Conservation (phyloP, 257 asterid genomes). For the Penstemon newberryi region DNA sequence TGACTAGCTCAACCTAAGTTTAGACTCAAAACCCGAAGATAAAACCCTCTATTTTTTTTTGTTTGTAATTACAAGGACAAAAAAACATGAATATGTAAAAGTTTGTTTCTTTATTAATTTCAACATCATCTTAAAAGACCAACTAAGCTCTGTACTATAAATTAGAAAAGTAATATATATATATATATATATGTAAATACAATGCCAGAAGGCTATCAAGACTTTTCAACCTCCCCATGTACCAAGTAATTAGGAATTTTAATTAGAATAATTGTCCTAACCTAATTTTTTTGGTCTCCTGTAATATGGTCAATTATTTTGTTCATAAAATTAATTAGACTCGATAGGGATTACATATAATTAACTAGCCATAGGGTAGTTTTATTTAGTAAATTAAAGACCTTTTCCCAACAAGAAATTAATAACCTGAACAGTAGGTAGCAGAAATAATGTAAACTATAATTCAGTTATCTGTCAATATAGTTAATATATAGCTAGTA, state of each 20-base stretch:
- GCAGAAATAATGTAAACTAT: background rate
- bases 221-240: background rate
- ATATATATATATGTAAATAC: background rate
- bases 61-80: no score
- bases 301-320: background rate
- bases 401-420: conserved; percentile 4
- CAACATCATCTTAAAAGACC: background rate
- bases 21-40: no score
- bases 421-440: conserved; percentile 1
- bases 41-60: no score
- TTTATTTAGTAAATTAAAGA: background rate
- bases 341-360: background rate
- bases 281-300: background rate
- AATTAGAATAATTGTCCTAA: background rate
- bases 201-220: background rate
- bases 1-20: no score
- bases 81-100: no score
- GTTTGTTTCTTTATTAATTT: no score
- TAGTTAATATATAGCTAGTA: no score
- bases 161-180: background rate
- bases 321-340: background rate
- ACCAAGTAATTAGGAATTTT: background rate
- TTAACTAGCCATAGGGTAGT: no score
- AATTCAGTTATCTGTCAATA: no score
- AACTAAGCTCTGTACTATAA: no score